These are phyloP conservation scores for Dichotomocladium elegans DNA, from an alignment of 371 early-diverging fungal genomes.

Conservation along the genomic window DNA sequence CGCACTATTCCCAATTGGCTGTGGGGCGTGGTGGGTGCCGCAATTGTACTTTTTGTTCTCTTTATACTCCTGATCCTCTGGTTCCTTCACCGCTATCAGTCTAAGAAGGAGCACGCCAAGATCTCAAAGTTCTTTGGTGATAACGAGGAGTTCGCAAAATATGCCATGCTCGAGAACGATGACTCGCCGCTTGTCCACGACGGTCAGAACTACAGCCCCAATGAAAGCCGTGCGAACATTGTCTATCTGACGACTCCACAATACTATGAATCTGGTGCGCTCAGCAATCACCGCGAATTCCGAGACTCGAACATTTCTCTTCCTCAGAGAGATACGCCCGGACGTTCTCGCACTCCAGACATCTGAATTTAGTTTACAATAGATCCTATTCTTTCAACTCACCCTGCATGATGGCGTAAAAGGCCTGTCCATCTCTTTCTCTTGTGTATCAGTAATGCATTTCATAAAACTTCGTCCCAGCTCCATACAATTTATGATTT, in stretches of 20 bases:
- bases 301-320: slow-evolving; percentile 1
- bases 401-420: too few species aligned
- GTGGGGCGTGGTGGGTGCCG: slow-evolving; percentile 33
- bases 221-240: slow-evolving; percentile 15
- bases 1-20: slow-evolving; percentile 29
- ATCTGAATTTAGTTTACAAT: too few species aligned
- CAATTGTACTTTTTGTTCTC: slow-evolving; percentile 31
- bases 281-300: not conserved
- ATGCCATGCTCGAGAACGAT: slow-evolving; percentile 26
- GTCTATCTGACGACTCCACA: slow-evolving; percentile 35
- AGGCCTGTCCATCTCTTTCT: too few species aligned
- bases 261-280: slow-evolving; percentile 25
- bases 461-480: too few species aligned
- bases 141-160: slow-evolving; percentile 35
- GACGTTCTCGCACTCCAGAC: slow-evolving; percentile 2
- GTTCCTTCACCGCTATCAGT: slow-evolving; percentile 43
- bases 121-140: slow-evolving; percentile 34
- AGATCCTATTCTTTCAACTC: too few species aligned
- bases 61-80: slow-evolving; percentile 24
- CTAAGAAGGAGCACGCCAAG: slow-evolving; percentile 39
- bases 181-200: not conserved
- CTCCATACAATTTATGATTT: too few species aligned
- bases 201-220: not conserved
- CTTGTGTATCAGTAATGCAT: too few species aligned
- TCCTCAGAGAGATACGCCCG: slow-evolving; percentile 1